These are phyloP conservation scores for Hymenoscyphus fructigenus DNA, from an alignment of 2,329 filamentous ascomycete genomes.

Conservation along the genomic window DNA sequence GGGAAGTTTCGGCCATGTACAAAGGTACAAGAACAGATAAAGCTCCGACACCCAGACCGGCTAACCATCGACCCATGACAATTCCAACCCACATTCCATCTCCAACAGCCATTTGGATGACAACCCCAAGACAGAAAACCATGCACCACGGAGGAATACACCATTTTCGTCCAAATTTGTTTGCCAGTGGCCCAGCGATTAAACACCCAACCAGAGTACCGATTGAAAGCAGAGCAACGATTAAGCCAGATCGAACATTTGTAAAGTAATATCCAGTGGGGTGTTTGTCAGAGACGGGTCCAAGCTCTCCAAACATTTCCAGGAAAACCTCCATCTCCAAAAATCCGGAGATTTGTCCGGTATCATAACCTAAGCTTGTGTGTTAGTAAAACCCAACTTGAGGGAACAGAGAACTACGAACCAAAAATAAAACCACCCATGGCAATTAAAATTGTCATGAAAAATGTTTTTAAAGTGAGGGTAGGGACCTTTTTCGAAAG, in stretches of 20 bases:
- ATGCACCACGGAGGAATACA: constrained; percentile 55
- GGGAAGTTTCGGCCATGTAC: constrained; percentile 65
- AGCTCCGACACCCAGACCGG: constrained; percentile 66
- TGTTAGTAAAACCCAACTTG: neutral
- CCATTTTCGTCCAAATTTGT: constrained; percentile 59
- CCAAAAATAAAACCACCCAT: constrained; percentile 38
- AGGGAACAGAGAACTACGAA: neutral
- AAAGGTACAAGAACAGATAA: constrained; percentile 66
- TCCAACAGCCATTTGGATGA: constrained; percentile 62
- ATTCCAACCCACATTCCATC: constrained; percentile 60
- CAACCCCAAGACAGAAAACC: constrained; percentile 62
- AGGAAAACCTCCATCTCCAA: constrained; percentile 60
- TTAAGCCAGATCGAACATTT: constrained; percentile 61
- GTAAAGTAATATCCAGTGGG: constrained; percentile 46
- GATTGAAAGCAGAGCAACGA: constrained; percentile 66
- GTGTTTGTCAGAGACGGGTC: constrained; percentile 24
- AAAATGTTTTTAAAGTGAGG: constrained; percentile 23
- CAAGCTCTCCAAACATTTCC: constrained; percentile 49
- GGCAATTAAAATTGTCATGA: constrained; percentile 29
- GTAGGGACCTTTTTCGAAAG: constrained; percentile 12
- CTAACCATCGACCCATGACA: constrained; percentile 61
- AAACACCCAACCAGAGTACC: constrained; percentile 79
- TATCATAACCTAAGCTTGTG: constrained; percentile 28
- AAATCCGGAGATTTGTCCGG: constrained; percentile 52
- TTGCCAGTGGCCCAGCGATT: constrained; percentile 70